A percentile compares a stretch with the other conserved stretches of the same genome.
These are phyloP conservation scores for Sugiyamaella castrensis DNA, from an alignment of 1,139 yeast genomes.

Conservation along the genomic window DNA sequence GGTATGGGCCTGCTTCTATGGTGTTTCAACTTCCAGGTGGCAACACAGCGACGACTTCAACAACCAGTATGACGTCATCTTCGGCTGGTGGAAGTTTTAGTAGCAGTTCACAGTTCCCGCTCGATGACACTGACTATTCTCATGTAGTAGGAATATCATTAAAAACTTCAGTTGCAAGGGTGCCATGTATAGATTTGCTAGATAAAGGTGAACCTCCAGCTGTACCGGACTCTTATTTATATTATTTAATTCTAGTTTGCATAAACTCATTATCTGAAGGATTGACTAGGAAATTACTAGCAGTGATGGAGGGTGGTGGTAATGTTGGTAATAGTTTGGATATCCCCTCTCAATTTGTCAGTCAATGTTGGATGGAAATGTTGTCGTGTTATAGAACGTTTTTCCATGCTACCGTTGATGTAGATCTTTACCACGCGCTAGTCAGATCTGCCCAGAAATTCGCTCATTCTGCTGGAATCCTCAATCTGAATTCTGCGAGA, in stretches of 20 bases:
- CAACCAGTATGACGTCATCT: background rate
- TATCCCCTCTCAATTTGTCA: conserved; percentile 34
- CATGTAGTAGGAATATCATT: conserved; percentile 27
- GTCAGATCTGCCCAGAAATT: conserved; percentile 75
- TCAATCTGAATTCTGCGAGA: conserved; percentile 54
- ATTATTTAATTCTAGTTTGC: conserved; percentile 57
- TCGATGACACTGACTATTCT: conserved; percentile 15
- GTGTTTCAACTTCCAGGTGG: conserved; percentile 17
- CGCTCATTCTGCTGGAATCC: conserved; percentile 79
- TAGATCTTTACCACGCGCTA: conserved; percentile 59
- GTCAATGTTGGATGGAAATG: conserved; percentile 47
- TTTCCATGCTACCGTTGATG: conserved; percentile 64
- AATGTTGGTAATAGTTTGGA: conserved; percentile 4
- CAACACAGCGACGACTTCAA: background rate
- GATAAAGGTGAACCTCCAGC: conserved; percentile 72
- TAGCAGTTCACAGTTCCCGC: conserved; percentile 12
- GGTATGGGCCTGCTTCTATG: conserved; percentile 26
- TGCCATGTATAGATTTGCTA: conserved; percentile 64
- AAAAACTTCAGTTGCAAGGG: conserved; percentile 45
- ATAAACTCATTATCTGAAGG: conserved; percentile 64
- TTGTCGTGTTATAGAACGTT: conserved; percentile 50
- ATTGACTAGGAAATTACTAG: conserved; percentile 55
- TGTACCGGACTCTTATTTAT: conserved; percentile 60
- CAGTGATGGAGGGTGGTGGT: conserved; percentile 17
- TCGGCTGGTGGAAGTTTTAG: conserved; percentile 13